These are phyloP conservation scores for Boletus pseudo-olivaceus DNA, from an alignment of 768 basidiomycete genomes.

Conservation along the genomic window DNA sequence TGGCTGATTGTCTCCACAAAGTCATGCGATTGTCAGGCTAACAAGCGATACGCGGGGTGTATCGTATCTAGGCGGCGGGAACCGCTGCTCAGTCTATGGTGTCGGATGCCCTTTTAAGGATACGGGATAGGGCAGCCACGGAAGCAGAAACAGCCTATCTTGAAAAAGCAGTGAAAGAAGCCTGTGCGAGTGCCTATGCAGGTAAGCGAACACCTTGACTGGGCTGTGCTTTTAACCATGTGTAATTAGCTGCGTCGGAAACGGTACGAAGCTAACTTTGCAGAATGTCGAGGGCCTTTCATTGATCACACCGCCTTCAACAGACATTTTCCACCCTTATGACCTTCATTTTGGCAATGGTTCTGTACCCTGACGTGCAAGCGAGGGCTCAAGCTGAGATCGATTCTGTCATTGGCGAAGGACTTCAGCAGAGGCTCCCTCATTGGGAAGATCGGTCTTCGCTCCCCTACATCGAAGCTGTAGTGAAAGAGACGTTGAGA, in stretches of 20 bases:
- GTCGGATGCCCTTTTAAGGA: slow-evolving; percentile 16
- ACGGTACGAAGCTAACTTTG: slow-evolving; percentile 13
- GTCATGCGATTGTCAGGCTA: neutral
- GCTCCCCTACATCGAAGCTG: slow-evolving; percentile 21
- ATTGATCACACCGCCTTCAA: slow-evolving; percentile 8
- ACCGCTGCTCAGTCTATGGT: slow-evolving; percentile 24
- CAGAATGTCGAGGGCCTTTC: neutral
- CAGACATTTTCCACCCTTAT: slow-evolving; percentile 19
- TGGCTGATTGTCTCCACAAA: neutral
- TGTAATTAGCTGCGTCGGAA: slow-evolving; percentile 19
- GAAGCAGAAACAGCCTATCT: slow-evolving; percentile 10
- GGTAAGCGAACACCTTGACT: slow-evolving; percentile 6
- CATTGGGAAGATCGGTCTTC: slow-evolving; percentile 16
- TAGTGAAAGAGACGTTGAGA: slow-evolving; percentile 24
- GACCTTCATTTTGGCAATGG: slow-evolving; percentile 25
- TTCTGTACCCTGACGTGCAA: slow-evolving; percentile 26
- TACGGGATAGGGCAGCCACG: slow-evolving; percentile 1
- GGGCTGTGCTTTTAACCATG: slow-evolving; percentile 8
- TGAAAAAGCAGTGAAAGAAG: slow-evolving; percentile 22
- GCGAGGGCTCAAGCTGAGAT: slow-evolving; percentile 18
- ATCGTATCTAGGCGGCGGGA: slow-evolving; percentile 13
- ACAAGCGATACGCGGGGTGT: neutral
- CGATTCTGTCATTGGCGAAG: slow-evolving; percentile 15
- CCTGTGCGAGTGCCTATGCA: slow-evolving; percentile 19
- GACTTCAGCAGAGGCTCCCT: slow-evolving; percentile 17